Conservation (phyloP, 352 stramenopile species). For the Plasmopara muralis region DNA sequence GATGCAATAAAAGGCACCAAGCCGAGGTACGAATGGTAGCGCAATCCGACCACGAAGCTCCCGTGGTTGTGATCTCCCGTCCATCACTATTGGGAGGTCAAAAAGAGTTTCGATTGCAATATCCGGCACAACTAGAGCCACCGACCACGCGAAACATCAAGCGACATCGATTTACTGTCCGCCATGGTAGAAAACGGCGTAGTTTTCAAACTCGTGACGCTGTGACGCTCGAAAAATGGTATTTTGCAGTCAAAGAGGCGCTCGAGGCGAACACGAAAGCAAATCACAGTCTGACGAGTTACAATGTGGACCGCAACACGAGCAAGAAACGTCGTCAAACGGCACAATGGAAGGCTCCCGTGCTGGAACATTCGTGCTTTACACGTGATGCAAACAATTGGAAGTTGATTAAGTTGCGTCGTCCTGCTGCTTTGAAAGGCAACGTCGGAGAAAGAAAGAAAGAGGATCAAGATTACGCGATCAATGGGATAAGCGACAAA, state of each 20-base stretch:
- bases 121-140: conserved; percentile 16
- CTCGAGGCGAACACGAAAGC: conserved; percentile 10
- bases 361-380: conserved; percentile 9
- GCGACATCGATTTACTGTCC: conserved; percentile 20
- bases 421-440: conserved; percentile 3
- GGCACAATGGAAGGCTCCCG: conserved; percentile 4
- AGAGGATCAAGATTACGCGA: not conserved
- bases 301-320: not conserved
- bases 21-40: conserved; percentile 14
- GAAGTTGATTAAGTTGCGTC: conserved; percentile 18
- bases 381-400: conserved; percentile 15
- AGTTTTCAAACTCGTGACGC: conserved; percentile 20
- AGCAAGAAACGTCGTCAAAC: conserved; percentile 1
- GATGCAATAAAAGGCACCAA: conserved; percentile 13
- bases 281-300: not conserved
- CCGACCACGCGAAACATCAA: conserved; percentile 12
- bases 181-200: conserved; percentile 20
- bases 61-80: conserved; percentile 19
- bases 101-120: conserved; percentile 22
- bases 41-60: conserved; percentile 9
- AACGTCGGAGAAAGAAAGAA: conserved; percentile 4
- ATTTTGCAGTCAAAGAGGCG: conserved; percentile 14
- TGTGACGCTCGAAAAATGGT: conserved; percentile 16
- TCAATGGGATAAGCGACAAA: not conserved
- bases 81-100: conserved; percentile 16